Evolutionary conservation across 2,329 filamentous ascomycete genomes (phyloP).

Genomic region (Myriosclerotinia curreyana): DNA sequence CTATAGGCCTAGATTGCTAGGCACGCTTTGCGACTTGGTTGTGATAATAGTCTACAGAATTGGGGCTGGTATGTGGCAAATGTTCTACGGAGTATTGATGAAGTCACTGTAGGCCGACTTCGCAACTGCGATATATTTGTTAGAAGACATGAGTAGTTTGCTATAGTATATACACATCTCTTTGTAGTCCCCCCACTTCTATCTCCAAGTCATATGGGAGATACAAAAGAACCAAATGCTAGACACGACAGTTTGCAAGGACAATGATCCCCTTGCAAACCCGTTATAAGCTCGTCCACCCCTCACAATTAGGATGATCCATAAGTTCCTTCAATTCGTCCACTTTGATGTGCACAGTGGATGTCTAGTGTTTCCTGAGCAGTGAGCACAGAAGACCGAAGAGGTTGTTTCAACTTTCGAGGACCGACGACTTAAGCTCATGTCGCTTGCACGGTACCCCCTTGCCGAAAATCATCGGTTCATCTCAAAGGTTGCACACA

Average conservation of each 20-base stretch:
- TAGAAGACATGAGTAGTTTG: not conserved
- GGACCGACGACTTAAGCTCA: not conserved
- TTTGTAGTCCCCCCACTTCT: not conserved
- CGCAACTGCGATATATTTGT: not conserved
- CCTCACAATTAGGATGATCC: not conserved
- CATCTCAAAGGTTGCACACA: not conserved
- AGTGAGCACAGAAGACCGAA: slow-evolving; percentile 3
- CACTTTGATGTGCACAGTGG: not conserved
- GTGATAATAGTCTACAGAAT: not conserved
- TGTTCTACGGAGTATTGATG: not conserved
- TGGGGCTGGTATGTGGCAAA: not conserved
- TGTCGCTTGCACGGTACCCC: not conserved
- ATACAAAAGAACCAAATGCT: not conserved
- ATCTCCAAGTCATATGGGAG: not conserved
- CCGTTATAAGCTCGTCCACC: not conserved
- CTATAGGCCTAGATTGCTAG: not conserved
- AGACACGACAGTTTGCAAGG: not conserved
- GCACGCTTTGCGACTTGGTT: too few species aligned
- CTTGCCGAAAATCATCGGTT: not conserved
- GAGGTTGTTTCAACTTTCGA: not conserved
- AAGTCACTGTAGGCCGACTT: not conserved
- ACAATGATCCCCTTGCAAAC: not conserved
- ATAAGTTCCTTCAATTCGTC: not conserved
- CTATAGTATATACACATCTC: not conserved
- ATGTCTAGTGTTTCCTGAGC: slow-evolving; percentile 6